Base-by-base conservation (phyloP, 805 yeast species). In the Cyberlindnera euphorbiae region DNA sequence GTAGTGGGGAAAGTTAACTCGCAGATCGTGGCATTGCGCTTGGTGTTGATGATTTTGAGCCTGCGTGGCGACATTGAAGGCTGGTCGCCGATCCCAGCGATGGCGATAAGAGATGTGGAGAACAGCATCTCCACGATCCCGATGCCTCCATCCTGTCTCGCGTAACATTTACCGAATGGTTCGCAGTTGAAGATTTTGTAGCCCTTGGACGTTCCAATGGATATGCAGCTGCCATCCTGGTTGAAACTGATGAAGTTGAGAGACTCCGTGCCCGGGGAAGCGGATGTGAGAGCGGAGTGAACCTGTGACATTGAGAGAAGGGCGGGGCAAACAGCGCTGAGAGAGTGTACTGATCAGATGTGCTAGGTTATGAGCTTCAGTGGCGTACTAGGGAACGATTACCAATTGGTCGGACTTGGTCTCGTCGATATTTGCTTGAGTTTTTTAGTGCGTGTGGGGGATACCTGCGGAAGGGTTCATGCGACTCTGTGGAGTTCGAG, bases 41-140 rank as follows among this genome's bases (percentile, higher is more conserved):
- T 86, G 2, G 96, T 85, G 62, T 93, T 93, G 39, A 89, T 67
- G 36, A 90, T 79, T 53, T 79, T 79, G 41, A 90, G 69, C 46
- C 88, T 77, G 42, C 96, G 69, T n/a, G 95, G 94, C 8, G 86
- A 77, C 51, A 77, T 68, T 4, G 69, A 59, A 3, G 81, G 74
- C 40, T 74, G 81, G 40, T 80, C 85, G 0, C 88, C 88, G 23
- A 77, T 53, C 0, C 82, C 86, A n/a, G 82, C 87, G 11, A 80
- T 64, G 5, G 85, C 88, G 19, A 83, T 59, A 27, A 83, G 61
- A 3, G 87, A 78, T 0, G 90, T 79, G 26, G 78, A 69, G 50
- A 79, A 82, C n/a, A 83, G 66, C 90, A 83, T 82, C 54, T 83
- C 90, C 15, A 81, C 73, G 4, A 79, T 67, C 2, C 81, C 80